A percentile compares a stretch with the other conserved stretches of the same genome.
Evolutionary conservation across 2,329 filamentous ascomycete genomes (phyloP).

Genomic region (Cryphonectria nitschkei): DNA sequence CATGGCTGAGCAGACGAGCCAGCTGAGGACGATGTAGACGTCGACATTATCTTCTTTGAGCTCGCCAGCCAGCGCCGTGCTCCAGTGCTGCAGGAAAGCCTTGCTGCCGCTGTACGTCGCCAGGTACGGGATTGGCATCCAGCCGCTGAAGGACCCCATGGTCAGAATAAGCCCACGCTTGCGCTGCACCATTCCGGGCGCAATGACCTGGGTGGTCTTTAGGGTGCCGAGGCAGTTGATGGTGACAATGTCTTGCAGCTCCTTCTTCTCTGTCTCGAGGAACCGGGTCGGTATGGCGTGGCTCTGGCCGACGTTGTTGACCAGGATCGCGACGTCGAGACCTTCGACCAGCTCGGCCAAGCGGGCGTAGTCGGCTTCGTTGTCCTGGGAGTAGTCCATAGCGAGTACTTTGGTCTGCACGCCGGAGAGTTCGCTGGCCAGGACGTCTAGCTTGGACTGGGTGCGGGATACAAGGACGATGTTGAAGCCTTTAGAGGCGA

Average conservation of each 20-base stretch:
- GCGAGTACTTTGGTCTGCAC: conserved; percentile 77
- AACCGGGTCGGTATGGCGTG: conserved; percentile 94
- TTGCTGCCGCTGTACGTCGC: conserved; percentile 98
- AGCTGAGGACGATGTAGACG: conserved; percentile 89
- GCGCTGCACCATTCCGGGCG: conserved; percentile 81
- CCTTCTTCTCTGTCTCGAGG: conserved; percentile 73
- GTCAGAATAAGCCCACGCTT: conserved; percentile 89
- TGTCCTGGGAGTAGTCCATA: conserved; percentile 88
- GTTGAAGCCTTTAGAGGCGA: conserved; percentile 92
- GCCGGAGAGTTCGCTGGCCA: conserved; percentile 72
- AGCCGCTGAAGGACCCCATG: conserved; percentile 95
- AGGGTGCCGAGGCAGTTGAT: conserved; percentile 95
- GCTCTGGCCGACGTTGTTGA: conserved; percentile 97
- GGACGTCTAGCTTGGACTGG: conserved; percentile 81
- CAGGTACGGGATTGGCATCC: conserved; percentile 87
- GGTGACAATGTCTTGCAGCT: conserved; percentile 87
- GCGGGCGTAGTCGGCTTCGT: conserved; percentile 77
- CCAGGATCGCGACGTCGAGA: conserved; percentile 81
- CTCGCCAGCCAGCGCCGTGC: conserved; percentile 80
- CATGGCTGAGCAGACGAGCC: conserved; percentile 96
- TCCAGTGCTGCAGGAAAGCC: conserved; percentile 98
- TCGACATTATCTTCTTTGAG: conserved; percentile 79
- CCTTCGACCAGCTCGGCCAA: conserved; percentile 70
- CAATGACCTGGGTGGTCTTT: conserved; percentile 82
- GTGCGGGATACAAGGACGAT: conserved; percentile 94